A percentile compares a stretch with the other conserved stretches of the same genome.
Evolutionary conservation across 768 basidiomycete genomes (phyloP).

Genomic region (Boletus pseudo-olivaceus): DNA sequence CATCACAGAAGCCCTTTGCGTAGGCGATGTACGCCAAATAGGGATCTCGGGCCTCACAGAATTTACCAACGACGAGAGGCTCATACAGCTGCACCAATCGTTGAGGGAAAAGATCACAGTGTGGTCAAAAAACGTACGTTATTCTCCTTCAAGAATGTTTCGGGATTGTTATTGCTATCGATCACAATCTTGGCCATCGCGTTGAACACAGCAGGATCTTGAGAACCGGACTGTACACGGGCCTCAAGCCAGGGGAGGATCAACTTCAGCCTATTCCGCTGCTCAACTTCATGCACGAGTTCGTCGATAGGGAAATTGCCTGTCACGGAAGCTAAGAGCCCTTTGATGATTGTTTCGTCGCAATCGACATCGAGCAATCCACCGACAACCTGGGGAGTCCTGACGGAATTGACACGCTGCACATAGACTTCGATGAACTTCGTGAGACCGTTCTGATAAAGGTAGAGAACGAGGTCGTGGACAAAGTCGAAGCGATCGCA

Average conservation of each 20-base stretch:
- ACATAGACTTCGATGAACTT: slow-evolving; percentile 99
- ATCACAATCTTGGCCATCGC: slow-evolving; percentile 98
- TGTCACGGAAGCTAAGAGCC: slow-evolving; percentile 87
- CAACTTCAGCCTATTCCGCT: slow-evolving; percentile 91
- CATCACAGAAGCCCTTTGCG: slow-evolving; percentile 98
- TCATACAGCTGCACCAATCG: slow-evolving; percentile 73
- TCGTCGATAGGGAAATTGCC: slow-evolving; percentile 98
- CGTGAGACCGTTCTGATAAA: slow-evolving; percentile 94
- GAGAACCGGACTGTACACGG: slow-evolving; percentile 88
- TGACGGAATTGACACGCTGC: slow-evolving; percentile 93
- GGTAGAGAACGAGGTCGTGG: slow-evolving; percentile 95
- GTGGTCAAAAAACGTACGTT: slow-evolving; percentile 56
- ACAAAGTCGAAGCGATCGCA: slow-evolving; percentile 99
- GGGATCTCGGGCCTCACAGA: slow-evolving; percentile 98
- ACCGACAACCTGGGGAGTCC: slow-evolving; percentile 96
- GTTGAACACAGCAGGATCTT: slow-evolving; percentile 93
- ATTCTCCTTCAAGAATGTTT: slow-evolving; percentile 97
- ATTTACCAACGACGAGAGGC: slow-evolving; percentile 95
- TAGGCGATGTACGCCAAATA: slow-evolving; percentile 99
- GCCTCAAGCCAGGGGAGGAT: slow-evolving; percentile 97
- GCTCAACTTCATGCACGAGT: slow-evolving; percentile 95
- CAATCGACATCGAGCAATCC: slow-evolving; percentile 97
- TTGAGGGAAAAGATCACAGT: background rate
- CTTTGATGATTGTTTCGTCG: slow-evolving; percentile 94
- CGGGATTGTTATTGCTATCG: slow-evolving; percentile 98